Conservation (phyloP, 768 basidiomycete species). For the Suillus fuscotomentosus region DNA sequence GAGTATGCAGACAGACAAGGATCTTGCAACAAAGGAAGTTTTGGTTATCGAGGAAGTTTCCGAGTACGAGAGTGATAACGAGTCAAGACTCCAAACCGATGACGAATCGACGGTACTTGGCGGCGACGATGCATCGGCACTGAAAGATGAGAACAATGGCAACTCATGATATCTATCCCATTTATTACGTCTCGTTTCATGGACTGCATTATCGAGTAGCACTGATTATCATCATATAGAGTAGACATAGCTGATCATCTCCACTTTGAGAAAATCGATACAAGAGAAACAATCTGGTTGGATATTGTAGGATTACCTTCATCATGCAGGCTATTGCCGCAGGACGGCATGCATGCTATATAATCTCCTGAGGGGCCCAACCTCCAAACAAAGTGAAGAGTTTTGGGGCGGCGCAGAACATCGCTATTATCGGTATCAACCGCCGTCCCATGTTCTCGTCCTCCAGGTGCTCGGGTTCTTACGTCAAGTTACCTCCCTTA, state of each 20-base stretch:
- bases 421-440: conserved; percentile 38
- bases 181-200: not conserved
- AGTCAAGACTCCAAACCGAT: not conserved
- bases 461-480: conserved; percentile 38
- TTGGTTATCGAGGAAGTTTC: not conserved
- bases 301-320: conserved; percentile 4
- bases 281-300: conserved; percentile 5
- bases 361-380: conserved; percentile 30
- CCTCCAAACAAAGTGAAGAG: conserved; percentile 30
- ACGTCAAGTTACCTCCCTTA: conserved; percentile 20
- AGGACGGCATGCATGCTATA: conserved; percentile 42
- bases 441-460: conserved; percentile 29
- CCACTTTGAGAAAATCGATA: conserved; percentile 1
- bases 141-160: not conserved
- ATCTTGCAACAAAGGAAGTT: not conserved
- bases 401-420: conserved; percentile 20
- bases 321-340: conserved; percentile 37
- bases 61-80: not conserved
- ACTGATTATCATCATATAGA: not conserved
- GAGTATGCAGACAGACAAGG: not conserved
- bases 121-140: not conserved
- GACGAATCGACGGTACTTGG: conserved; percentile 8
- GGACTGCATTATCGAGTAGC: not conserved
- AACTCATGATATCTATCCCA: not conserved
- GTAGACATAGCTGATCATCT: not conserved